Evolutionary conservation across 2,329 filamentous ascomycete genomes (phyloP).

Genomic region (Teratosphaeria zuluensis): DNA sequence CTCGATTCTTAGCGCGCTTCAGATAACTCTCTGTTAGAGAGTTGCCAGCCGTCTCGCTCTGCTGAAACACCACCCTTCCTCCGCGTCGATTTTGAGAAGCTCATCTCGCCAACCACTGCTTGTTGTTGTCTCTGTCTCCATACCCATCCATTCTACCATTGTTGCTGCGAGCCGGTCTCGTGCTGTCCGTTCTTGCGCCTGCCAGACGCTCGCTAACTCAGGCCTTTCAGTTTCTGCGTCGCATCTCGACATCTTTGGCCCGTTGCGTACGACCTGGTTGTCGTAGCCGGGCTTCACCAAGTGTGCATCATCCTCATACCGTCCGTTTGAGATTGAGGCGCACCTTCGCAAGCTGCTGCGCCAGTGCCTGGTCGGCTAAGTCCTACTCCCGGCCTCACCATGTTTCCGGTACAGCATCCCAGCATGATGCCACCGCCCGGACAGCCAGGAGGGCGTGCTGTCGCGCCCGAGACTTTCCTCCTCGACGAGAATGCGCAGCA

Average conservation of each 20-base stretch:
- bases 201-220: not conserved
- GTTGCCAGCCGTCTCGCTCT: not conserved
- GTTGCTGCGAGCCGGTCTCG: slow-evolving; percentile 4
- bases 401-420: slow-evolving; percentile 47
- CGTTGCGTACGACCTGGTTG: slow-evolving; percentile 5
- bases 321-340: slow-evolving; percentile 11
- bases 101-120: not conserved
- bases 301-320: not conserved
- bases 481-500: slow-evolving; percentile 95
- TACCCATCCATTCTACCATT: slow-evolving; percentile 1
- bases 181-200: not conserved
- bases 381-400: slow-evolving; percentile 13
- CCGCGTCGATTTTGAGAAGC: not conserved
- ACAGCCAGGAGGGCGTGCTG: slow-evolving; percentile 30
- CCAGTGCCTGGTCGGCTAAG: slow-evolving; percentile 2
- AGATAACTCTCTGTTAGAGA: not conserved
- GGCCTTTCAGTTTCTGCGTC: not conserved
- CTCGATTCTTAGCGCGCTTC: not conserved
- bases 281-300: slow-evolving; percentile 1
- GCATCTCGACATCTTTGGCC: not conserved
- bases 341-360: slow-evolving; percentile 5
- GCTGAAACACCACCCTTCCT: not conserved
- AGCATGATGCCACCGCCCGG: slow-evolving; percentile 80
- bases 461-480: slow-evolving; percentile 97
- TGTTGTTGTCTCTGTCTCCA: not conserved